Evolutionary conservation across 768 basidiomycete species (phyloP).

Genomic region (Psilocybe cubensis): DNA sequence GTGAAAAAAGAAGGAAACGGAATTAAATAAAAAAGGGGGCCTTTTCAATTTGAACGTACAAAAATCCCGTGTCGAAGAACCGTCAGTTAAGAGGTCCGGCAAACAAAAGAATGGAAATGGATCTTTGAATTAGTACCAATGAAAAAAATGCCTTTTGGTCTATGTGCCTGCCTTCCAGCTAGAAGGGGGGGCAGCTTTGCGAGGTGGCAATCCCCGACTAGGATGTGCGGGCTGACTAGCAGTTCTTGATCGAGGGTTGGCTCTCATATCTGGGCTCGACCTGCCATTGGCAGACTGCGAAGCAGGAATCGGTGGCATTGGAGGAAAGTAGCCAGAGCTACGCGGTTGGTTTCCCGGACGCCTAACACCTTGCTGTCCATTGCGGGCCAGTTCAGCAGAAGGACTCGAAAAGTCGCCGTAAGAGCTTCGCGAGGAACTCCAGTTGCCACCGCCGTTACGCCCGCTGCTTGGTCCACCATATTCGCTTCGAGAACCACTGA

Average conservation of each 20-base stretch:
- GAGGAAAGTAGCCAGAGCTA: conserved; percentile 47
- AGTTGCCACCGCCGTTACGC: conserved; percentile 46
- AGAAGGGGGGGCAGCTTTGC: conserved; percentile 57
- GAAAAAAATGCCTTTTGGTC: background rate
- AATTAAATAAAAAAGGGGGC: conserved; percentile 1
- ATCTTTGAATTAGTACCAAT: background rate
- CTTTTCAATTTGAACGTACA: conserved; percentile 8
- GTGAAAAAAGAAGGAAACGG: conserved; percentile 4
- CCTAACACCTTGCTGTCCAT: conserved; percentile 8
- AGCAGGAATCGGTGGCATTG: conserved; percentile 40
- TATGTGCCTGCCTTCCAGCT: conserved; percentile 57
- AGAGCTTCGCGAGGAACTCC: conserved; percentile 63
- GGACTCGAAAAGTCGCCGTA: conserved; percentile 72
- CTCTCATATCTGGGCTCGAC: conserved; percentile 20
- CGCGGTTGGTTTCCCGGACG: conserved; percentile 24
- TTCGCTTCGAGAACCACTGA: conserved; percentile 60
- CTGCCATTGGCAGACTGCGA: conserved; percentile 25
- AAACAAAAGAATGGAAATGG: conserved; percentile 3
- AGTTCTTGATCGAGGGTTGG: conserved; percentile 39
- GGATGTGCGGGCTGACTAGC: conserved; percentile 47
- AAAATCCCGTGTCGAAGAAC: background rate
- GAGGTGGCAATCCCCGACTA: conserved; percentile 14
- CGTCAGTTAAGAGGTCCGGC: conserved; percentile 2
- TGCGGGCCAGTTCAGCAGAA: conserved; percentile 22
- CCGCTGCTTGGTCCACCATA: conserved; percentile 58